Evolutionary conservation across 2,329 filamentous ascomycete species (phyloP), one percentile per base, ranked within the genome.

Genomic region (Ambrosiella xylebori): DNA sequence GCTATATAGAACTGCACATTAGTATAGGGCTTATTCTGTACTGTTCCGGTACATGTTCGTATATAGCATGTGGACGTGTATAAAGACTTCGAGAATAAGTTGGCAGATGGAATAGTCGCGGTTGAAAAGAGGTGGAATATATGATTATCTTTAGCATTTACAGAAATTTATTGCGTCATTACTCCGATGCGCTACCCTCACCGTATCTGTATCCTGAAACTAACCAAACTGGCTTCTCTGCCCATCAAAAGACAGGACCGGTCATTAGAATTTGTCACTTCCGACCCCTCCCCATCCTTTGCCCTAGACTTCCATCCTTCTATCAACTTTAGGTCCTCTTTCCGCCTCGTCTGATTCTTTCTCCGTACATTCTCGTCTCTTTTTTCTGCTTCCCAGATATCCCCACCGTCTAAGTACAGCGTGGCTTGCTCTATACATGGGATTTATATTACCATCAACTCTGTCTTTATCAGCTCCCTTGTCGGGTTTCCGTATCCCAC

Each of bases 391-490:
- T 3, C 17, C 9, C n/a, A 8, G 1, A 35, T 11, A n/a, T 35
- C 35, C 19, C 27, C 8, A 9, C 17, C 17, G 6, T 51, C n/a
- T 2, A 17, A 51, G 27, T 19, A 51, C 17, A 12, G 8, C 47
- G 47, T 35, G 47, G 5, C 44, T 15, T 47, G 7, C 19, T 13
- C 5, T 47, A 15, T 17, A 17, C 7, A n/a, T 8, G 19, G 44
- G n/a, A 7, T 8, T 47, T 47, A 8, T 17, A 17, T 47, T 47
- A 47, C 44, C 44, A 47, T 19, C 27, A 27, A 51, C 8, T 19
- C 19, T 51, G 11, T 51, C 19, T 54, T 54, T 54, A 54, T 54
- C 38, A 54, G 27, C 9, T 40, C 52, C 38, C 52, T 27, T 40
- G 38, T 27, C 19, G 7, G 9, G 9, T 54, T 27, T 40, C 52